phyloP scores from a whole-genome alignment of 2,329 filamentous ascomycete species.

The Botryosphaeria dothidea region DNA sequence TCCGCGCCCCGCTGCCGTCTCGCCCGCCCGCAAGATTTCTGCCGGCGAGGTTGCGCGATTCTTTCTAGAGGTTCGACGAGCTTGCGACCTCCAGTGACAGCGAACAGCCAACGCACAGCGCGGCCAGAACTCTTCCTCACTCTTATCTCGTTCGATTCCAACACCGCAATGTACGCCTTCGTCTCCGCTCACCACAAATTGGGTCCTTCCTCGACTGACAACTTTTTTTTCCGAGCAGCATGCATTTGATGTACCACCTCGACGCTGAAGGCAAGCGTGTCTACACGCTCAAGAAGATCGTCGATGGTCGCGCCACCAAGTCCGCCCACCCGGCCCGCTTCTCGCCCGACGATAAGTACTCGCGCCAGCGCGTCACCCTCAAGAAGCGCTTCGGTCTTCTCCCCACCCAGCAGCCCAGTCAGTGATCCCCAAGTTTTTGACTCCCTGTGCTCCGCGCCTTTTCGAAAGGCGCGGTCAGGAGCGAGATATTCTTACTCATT shows the following conservation, averaged over 20 bases:
- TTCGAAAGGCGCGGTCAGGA: neutral
- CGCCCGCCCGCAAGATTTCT: neutral
- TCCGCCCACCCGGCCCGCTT: conserved; percentile 95
- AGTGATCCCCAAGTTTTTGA: neutral
- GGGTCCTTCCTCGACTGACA: neutral
- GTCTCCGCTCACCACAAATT: neutral
- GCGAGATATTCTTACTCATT: neutral
- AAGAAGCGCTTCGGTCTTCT: conserved; percentile 92
- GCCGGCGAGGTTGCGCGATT: neutral
- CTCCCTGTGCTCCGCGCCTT: too few species aligned
- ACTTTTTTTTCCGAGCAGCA: conserved; percentile 34
- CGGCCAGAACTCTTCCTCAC: neutral
- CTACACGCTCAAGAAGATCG: conserved; percentile 93
- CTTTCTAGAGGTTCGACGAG: conserved; percentile 1
- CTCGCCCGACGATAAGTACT: conserved; percentile 98
- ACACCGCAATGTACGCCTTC: neutral
- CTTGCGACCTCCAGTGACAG: neutral
- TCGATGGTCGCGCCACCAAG: conserved; percentile 83
- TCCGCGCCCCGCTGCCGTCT: neutral
- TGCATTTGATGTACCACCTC: conserved; percentile 85
- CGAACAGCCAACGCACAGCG: neutral
- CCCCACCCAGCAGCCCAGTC: conserved; percentile 78
- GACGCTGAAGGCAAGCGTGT: conserved; percentile 79
- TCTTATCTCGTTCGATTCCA: neutral
- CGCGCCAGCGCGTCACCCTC: conserved; percentile 86